These are phyloP conservation scores for Miscanthus lutarioriparius DNA, from an alignment of 176 grass and related monocot species.

Conservation along the genomic window DNA sequence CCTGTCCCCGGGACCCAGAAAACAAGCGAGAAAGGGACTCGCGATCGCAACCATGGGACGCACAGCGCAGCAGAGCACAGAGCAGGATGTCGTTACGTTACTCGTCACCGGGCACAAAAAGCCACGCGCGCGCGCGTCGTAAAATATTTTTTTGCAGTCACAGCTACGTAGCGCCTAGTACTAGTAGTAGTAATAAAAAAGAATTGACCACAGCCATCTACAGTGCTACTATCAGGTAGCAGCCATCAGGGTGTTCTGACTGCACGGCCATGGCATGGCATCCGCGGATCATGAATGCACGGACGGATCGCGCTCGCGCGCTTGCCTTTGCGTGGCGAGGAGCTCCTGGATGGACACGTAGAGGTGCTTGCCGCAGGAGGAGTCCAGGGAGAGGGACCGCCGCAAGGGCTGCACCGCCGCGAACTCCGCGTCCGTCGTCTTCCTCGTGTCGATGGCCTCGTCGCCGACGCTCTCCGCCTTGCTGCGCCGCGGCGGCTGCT, in stretches of 20 bases:
- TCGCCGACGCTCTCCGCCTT: constrained; percentile 64
- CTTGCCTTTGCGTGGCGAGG: constrained; percentile 36
- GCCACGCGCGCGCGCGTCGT: neutral
- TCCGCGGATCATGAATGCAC: constrained; percentile 1
- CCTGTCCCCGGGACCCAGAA: neutral
- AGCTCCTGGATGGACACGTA: constrained; percentile 64
- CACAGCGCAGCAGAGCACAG: neutral
- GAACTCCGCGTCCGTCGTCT: constrained; percentile 47
- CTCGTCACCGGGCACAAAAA: constrained; percentile 11
- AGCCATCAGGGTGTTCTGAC: neutral
- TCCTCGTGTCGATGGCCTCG: constrained; percentile 70
- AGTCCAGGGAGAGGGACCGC: constrained; percentile 87
- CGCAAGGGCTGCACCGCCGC: constrained; percentile 54
- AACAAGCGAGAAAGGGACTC: neutral
- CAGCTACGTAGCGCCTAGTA: neutral
- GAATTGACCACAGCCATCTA: neutral
- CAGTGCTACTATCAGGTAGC: neutral
- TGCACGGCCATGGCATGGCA: constrained; percentile 6
- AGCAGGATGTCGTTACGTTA: neutral
- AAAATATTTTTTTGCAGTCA: neutral
- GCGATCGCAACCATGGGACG: neutral
- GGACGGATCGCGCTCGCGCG: neutral
- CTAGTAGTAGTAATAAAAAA: constrained; percentile 24
- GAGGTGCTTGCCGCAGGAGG: constrained; percentile 57
- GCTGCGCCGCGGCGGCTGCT: neutral